Evolutionary conservation across 768 basidiomycete genomes (phyloP).

Genomic region (Trametes gibbosa): DNA sequence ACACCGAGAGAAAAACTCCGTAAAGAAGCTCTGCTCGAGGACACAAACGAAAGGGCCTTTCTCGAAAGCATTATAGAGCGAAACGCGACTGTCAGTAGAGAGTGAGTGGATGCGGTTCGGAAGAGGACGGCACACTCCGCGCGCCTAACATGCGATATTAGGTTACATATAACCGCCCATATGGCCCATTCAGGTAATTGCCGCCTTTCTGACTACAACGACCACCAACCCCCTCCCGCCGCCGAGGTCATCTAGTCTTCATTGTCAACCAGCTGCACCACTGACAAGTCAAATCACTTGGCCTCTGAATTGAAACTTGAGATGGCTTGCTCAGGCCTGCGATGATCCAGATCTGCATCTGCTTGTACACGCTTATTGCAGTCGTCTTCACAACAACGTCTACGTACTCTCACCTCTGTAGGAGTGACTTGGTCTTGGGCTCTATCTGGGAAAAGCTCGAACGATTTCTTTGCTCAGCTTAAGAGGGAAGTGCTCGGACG

Average conservation of each 20-base stretch:
- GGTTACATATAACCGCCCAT: background rate
- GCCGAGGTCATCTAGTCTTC: background rate
- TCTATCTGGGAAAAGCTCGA: background rate
- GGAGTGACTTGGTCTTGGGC: background rate
- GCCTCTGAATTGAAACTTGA: background rate
- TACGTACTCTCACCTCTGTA: slow-evolving; percentile 17
- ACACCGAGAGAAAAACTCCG: background rate
- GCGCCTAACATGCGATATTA: too few relatives aligned
- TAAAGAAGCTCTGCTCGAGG: background rate
- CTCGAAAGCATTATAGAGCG: slow-evolving; percentile 3
- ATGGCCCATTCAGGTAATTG: background rate
- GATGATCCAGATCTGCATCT: slow-evolving; percentile 8
- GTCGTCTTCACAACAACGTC: slow-evolving; percentile 32
- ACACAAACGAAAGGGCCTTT: background rate
- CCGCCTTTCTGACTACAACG: slow-evolving; percentile 1
- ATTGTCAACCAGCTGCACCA: background rate
- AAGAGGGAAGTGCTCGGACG: background rate
- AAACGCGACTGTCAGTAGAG: background rate
- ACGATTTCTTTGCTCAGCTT: background rate
- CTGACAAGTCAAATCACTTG: background rate
- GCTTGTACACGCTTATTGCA: slow-evolving; percentile 28
- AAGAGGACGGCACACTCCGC: background rate
- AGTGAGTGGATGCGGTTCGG: background rate
- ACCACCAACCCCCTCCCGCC: background rate
- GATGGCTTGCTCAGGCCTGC: background rate